Evolutionary conservation across 805 yeast genomes (phyloP).

Genomic region (Candida namnaoensis): DNA sequence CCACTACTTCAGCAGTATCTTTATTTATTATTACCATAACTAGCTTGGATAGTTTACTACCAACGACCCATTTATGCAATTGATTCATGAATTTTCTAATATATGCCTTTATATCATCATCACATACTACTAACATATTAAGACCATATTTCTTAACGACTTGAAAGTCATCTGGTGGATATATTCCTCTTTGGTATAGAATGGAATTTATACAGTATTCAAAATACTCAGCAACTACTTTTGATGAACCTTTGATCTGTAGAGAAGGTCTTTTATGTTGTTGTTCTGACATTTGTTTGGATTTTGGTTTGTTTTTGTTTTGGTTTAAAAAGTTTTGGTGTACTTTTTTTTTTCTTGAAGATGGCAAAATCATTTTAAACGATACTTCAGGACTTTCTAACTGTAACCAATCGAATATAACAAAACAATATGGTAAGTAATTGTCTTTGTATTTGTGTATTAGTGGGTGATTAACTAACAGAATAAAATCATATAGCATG

Average conservation of each 20-base stretch:
- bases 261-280: constrained; percentile 33
- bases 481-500: constrained; percentile 42
- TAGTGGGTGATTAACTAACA: no score
- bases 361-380: no score
- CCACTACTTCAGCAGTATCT: constrained; percentile 59
- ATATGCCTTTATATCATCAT: constrained; percentile 68
- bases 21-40: constrained; percentile 68
- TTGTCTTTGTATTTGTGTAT: not conserved
- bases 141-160: constrained; percentile 74
- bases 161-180: constrained; percentile 79
- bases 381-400: no score
- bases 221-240: constrained; percentile 74
- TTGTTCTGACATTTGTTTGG: constrained; percentile 9
- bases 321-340: not conserved
- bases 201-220: constrained; percentile 75
- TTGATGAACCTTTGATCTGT: constrained; percentile 61
- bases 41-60: constrained; percentile 57
- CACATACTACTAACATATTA: constrained; percentile 60
- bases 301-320: not conserved
- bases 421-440: not conserved
- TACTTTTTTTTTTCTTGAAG: no score
- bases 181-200: constrained; percentile 82
- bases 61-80: constrained; percentile 64
- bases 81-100: constrained; percentile 61
- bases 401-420: no score